Conservation (phyloP, 768 basidiomycete species). For the Hypholoma fasciculare region DNA sequence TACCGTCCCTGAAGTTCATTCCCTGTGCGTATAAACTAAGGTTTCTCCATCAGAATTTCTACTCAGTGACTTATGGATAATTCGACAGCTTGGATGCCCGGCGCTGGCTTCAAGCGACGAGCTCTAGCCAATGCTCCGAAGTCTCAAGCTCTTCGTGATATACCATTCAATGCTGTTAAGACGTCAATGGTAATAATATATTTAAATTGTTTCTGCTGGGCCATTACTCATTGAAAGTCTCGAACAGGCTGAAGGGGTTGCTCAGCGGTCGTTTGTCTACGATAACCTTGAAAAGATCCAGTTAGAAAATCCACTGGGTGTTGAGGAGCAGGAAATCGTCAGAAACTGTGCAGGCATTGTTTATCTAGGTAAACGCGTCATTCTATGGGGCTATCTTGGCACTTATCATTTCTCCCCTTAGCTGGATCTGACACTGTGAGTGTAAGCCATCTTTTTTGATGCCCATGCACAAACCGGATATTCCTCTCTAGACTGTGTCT, state of each 20-base stretch:
- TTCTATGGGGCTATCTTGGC: neutral
- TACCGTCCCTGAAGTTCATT: constrained; percentile 30
- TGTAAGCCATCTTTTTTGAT: neutral
- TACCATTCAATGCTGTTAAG: constrained; percentile 29
- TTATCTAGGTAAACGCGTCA: constrained; percentile 32
- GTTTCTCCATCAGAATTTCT: neutral
- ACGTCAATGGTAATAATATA: constrained; percentile 20
- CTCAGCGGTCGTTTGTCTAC: constrained; percentile 24
- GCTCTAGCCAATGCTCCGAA: constrained; percentile 24
- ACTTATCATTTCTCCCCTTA: neutral
- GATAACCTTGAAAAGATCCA: constrained; percentile 22
- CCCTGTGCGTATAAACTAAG: constrained; percentile 19
- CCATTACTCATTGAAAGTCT: neutral
- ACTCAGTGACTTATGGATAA: neutral
- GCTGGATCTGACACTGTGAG: constrained; percentile 22
- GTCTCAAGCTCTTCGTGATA: constrained; percentile 21
- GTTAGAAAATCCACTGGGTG: constrained; percentile 10
- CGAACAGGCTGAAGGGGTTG: constrained; percentile 21
- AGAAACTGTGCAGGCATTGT: constrained; percentile 41
- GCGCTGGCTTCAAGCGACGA: constrained; percentile 31
- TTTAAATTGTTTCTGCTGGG: neutral
- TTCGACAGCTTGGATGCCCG: constrained; percentile 35
- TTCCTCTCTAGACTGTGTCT: neutral
- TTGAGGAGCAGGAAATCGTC: constrained; percentile 29
- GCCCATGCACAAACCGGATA: neutral